A percentile compares a stretch with the other conserved stretches of the same genome.
Conservation (phyloP, 805 yeast species). For the Sungouiella thailandica region DNA sequence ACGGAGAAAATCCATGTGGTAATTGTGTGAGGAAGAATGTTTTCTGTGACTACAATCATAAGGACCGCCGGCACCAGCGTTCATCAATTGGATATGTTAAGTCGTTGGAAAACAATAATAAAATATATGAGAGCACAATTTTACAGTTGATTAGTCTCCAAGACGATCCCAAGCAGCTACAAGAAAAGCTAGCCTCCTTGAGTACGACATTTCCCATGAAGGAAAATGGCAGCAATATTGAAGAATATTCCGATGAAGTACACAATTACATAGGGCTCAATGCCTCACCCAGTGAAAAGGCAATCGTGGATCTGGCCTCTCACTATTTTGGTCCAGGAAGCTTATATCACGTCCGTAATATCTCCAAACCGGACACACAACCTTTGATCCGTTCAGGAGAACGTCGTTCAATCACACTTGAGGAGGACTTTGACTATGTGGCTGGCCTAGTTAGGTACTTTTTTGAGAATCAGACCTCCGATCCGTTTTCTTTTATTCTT, state of each 20-base stretch:
- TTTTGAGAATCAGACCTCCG: constrained; percentile 7
- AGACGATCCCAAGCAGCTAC: constrained; percentile 10
- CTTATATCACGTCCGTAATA: constrained; percentile 7
- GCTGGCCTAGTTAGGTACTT: constrained; percentile 8
- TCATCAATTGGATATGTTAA: constrained; percentile 15
- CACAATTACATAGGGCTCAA: constrained; percentile 4
- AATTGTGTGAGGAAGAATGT: constrained; percentile 10
- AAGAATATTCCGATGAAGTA: constrained; percentile 2
- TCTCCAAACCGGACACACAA: constrained; percentile 3
- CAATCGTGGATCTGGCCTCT: constrained; percentile 7
- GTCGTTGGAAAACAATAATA: constrained; percentile 14
- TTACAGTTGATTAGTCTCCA: constrained; percentile 11
- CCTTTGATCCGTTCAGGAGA: constrained; percentile 1
- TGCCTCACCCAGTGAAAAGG: constrained; percentile 2
- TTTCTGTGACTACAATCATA: constrained; percentile 12
- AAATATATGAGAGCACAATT: constrained; percentile 10
- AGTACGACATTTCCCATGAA: constrained; percentile 6
- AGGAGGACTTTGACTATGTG: constrained; percentile 11
- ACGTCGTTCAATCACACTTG: constrained; percentile 7
- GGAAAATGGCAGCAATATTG: background rate
- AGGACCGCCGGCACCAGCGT: constrained; percentile 14
- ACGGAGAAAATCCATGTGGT: constrained; percentile 14
- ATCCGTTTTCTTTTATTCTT: constrained; percentile 5
- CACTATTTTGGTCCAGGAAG: constrained; percentile 16
- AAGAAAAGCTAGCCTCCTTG: constrained; percentile 11